Conservation (phyloP, 371 early-diverging fungal genomes). For the Rhizopus microsporus region DNA sequence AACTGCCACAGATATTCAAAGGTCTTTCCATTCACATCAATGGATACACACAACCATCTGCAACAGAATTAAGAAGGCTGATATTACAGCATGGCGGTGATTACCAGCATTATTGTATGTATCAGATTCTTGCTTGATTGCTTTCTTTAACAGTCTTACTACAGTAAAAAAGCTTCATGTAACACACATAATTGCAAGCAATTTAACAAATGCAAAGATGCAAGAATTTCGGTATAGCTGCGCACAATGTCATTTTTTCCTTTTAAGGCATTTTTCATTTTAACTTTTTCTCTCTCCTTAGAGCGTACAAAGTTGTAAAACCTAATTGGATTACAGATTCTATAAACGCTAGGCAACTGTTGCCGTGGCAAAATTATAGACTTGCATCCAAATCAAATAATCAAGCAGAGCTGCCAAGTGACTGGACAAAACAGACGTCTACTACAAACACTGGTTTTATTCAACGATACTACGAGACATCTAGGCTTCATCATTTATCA, state of each 20-base stretch:
- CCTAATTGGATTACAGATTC: conserved; percentile 82
- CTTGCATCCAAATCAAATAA: conserved; percentile 18
- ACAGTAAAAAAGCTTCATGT: conserved; percentile 59
- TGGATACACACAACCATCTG: conserved; percentile 67
- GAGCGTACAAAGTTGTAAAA: conserved; percentile 71
- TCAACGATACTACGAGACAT: conserved; percentile 71
- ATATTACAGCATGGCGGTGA: conserved; percentile 64
- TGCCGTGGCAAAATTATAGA: conserved; percentile 71
- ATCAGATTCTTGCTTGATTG: neutral
- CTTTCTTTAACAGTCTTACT: conserved; percentile 1
- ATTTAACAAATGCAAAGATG: conserved; percentile 67
- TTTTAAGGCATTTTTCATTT: neutral
- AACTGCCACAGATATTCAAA: conserved; percentile 49
- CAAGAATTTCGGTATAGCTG: conserved; percentile 57
- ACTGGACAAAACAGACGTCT: conserved; percentile 36
- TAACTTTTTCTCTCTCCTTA: conserved; percentile 14
- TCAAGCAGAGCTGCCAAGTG: conserved; percentile 31
- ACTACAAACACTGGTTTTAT: conserved; percentile 69
- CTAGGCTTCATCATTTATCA: conserved; percentile 82
- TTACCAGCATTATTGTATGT: conserved; percentile 57
- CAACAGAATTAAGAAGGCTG: conserved; percentile 55
- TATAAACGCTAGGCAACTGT: conserved; percentile 52
- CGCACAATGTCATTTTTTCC: neutral
- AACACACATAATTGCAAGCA: conserved; percentile 73
- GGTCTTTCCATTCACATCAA: conserved; percentile 67